Conservation (phyloP, 306 rosid genomes). For the Biancaea sappan region DNA sequence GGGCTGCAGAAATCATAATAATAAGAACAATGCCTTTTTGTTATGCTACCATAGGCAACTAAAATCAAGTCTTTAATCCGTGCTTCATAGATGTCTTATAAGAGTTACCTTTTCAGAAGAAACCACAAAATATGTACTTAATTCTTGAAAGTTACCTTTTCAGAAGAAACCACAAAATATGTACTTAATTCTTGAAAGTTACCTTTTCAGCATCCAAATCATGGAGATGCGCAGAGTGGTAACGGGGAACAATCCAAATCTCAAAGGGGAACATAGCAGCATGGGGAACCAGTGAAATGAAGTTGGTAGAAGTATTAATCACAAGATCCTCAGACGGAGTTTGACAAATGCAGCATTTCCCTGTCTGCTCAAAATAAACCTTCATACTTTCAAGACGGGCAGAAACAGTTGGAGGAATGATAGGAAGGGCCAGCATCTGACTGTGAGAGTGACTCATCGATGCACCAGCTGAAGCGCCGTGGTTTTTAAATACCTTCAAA, state of each 20-base stretch:
- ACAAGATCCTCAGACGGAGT: slow-evolving; percentile 48
- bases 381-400: slow-evolving; percentile 59
- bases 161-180: slow-evolving; percentile 9
- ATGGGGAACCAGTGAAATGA: slow-evolving; percentile 66
- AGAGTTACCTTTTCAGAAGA: too few species aligned
- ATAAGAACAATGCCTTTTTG: not conserved
- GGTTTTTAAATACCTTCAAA: slow-evolving; percentile 77
- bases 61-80: slow-evolving; percentile 13
- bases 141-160: too few species aligned
- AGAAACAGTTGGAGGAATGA: slow-evolving; percentile 70
- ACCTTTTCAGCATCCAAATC: slow-evolving; percentile 67
- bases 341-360: slow-evolving; percentile 69
- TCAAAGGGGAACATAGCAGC: slow-evolving; percentile 86
- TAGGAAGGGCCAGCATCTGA: slow-evolving; percentile 78
- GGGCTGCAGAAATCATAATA: not conserved
- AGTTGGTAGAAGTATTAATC: slow-evolving; percentile 61
- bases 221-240: slow-evolving; percentile 75
- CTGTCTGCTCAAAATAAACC: slow-evolving; percentile 53
- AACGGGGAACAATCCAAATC: slow-evolving; percentile 82
- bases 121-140: slow-evolving; percentile 17
- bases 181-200: too few species aligned
- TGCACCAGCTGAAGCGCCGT: slow-evolving; percentile 89
- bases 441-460: slow-evolving; percentile 87
- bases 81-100: slow-evolving; percentile 9
- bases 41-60: not conserved